Evolutionary conservation across 345 rosid genomes (phyloP).

Genomic region (Excoecaria cochinchinensis): DNA sequence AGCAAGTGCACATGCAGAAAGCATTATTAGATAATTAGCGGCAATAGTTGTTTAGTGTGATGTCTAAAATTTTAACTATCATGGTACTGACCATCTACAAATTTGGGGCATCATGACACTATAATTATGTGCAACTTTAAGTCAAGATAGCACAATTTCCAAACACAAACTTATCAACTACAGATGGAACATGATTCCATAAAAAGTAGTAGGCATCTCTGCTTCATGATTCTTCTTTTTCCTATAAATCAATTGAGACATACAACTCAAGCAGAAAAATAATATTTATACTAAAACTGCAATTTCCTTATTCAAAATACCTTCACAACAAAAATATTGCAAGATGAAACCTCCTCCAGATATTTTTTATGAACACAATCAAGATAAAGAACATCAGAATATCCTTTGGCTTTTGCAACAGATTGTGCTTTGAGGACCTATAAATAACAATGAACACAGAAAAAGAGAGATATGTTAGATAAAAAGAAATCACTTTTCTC

Average conservation of each 20-base stretch:
- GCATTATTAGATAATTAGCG: too few relatives aligned
- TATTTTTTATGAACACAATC: constrained; percentile 82
- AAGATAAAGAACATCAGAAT: constrained; percentile 87
- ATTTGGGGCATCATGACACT: background rate
- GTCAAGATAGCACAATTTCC: background rate
- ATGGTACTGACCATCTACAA: background rate
- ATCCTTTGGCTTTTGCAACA: constrained; percentile 83
- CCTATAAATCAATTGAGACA: background rate
- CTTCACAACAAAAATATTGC: constrained; percentile 86
- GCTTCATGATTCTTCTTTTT: too few relatives aligned
- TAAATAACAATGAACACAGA: constrained; percentile 7
- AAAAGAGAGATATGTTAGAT: too few relatives aligned
- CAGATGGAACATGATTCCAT: background rate
- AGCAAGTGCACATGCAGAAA: too few relatives aligned
- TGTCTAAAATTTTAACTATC: background rate
- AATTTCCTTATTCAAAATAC: constrained; percentile 27
- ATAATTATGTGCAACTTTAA: background rate
- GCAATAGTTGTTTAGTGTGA: too few relatives aligned
- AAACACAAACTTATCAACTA: background rate
- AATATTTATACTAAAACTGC: background rate
- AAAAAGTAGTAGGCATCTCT: constrained; percentile 1
- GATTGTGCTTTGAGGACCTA: constrained; percentile 88
- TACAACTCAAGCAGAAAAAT: background rate
- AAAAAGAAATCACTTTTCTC: too few relatives aligned
- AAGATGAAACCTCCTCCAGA: constrained; percentile 92